phyloP scores from a whole-genome alignment of 257 asterid species.

The Coffea canephora region DNA sequence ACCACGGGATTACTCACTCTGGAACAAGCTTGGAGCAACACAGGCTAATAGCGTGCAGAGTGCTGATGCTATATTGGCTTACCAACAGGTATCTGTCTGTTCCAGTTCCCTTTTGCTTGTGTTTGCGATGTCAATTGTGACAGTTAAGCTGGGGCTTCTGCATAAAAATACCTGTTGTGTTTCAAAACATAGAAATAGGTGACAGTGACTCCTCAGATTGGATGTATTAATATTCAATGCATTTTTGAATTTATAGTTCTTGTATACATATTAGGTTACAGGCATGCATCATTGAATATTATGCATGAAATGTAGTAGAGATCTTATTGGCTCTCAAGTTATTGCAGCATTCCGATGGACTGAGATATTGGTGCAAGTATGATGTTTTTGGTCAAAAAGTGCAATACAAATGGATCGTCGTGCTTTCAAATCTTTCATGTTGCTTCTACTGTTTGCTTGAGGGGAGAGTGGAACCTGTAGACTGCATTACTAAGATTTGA shows the following conservation, averaged over 20 bases:
- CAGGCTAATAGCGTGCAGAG: slow-evolving; percentile 98
- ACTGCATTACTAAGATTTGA: no score
- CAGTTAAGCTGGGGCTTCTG: background rate
- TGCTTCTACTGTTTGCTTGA: background rate
- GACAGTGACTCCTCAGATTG: background rate
- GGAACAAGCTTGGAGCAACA: slow-evolving; percentile 99
- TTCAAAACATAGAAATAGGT: background rate
- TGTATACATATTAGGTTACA: background rate
- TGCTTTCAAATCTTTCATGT: background rate
- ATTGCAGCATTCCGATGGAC: background rate
- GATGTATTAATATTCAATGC: background rate
- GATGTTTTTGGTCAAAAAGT: background rate
- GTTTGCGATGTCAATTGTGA: background rate
- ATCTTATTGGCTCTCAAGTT: background rate
- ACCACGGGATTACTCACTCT: slow-evolving; percentile 95
- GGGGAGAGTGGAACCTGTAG: background rate
- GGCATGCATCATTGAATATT: background rate
- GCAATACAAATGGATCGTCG: background rate
- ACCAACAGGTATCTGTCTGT: slow-evolving; percentile 66
- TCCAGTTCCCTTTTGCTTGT: background rate
- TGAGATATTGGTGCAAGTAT: background rate
- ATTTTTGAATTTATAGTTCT: background rate
- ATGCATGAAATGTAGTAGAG: background rate
- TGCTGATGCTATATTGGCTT: slow-evolving; percentile 91
- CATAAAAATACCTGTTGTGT: background rate